Base-by-base conservation (phyloP, 2,329 filamentous ascomycete genomes). In the Plenodomus biglobosus region DNA sequence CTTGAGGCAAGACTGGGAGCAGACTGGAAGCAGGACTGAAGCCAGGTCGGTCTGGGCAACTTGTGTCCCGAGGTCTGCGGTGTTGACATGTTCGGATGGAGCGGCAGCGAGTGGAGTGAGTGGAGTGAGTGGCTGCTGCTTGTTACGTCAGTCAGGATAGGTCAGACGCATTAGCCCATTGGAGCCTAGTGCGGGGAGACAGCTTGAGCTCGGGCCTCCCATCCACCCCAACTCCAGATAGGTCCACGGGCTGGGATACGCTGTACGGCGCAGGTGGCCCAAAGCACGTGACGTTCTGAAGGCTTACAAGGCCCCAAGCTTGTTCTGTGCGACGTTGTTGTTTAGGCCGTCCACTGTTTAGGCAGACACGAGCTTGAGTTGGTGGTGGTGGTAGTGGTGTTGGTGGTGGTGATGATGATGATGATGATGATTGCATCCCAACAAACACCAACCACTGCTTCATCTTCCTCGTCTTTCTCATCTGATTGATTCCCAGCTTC, bases 101-200 rank as follows among this genome's bases (percentile, higher is more conserved):
- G 30, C 16, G 35, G 20, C 22, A 40, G 38, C 38, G 16, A 3
- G 13, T n/a, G n/a, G n/a, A n/a, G n/a, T n/a, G n/a, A n/a, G n/a
- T n/a, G n/a, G n/a, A n/a, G n/a, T n/a, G n/a, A n/a, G n/a, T 32
- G 32, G 22, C n/a, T 10, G 15, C 35, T 17, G 17, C 10, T 27
- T 8, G 40, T 27, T 39, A 35, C 34, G 35, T 24, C 34, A n/a
- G n/a, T n/a, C n/a, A n/a, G n/a, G n/a, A n/a, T n/a, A n/a, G n/a
- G n/a, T n/a, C n/a, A n/a, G n/a, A n/a, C n/a, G n/a, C n/a, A n/a
- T n/a, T n/a, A n/a, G n/a, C n/a, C n/a, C n/a, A n/a, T n/a, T n/a
- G n/a, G n/a, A n/a, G n/a, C n/a, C n/a, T n/a, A n/a, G n/a, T n/a
- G 21, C 37, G 46, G 41, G 41, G 46, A 41, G 41, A 38, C 27